Conservation (phyloP, 2,329 filamentous ascomycete genomes). For the Arthrobotrys conoides region DNA sequence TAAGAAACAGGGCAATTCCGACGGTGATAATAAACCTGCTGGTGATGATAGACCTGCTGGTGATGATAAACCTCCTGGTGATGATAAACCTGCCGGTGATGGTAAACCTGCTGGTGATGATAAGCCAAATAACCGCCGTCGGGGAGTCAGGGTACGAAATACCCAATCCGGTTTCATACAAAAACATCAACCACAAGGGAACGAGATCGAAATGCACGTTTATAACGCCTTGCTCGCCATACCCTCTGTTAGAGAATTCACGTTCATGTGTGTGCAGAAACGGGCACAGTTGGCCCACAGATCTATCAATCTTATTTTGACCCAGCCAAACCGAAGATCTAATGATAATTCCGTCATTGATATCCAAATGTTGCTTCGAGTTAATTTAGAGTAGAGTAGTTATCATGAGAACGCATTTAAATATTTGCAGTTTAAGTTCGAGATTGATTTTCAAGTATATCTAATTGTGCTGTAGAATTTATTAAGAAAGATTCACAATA, state of each 20-base stretch:
- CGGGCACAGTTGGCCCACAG: background rate
- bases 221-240: background rate
- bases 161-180: background rate
- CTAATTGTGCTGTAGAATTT: too few relatives aligned
- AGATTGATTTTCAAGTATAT: too few relatives aligned
- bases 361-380: slow-evolving; percentile 4
- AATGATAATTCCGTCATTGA: slow-evolving; percentile 9
- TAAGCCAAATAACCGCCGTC: background rate
- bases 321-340: background rate
- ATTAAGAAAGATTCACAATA: too few relatives aligned
- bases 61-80: background rate
- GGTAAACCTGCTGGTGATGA: too few relatives aligned
- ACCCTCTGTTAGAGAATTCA: slow-evolving; percentile 1
- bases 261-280: slow-evolving; percentile 9
- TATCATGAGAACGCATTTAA: too few relatives aligned
- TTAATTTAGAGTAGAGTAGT: background rate
- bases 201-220: background rate
- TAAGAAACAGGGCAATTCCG: background rate
- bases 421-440: too few relatives aligned
- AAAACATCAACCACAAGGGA: background rate
- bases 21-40: background rate
- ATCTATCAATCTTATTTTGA: background rate
- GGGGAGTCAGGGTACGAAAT: background rate
- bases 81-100: background rate
- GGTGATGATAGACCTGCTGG: background rate